Base-by-base conservation (phyloP, 306 rosid species). In the Citrullus amarus region DNA sequence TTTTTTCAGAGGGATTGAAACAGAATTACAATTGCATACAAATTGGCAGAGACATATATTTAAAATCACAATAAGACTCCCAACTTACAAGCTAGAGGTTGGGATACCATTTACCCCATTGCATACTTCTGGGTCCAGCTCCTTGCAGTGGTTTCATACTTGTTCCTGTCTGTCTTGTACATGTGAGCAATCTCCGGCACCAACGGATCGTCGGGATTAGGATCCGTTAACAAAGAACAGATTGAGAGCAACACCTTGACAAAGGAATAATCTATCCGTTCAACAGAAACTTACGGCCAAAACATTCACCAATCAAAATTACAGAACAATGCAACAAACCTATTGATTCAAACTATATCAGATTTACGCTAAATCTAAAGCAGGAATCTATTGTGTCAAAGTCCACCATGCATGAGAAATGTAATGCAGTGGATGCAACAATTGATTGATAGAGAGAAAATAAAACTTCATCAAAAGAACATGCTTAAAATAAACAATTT, bases 61-160 rank as follows among this genome's bases (percentile, higher is more conserved):
- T 48, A 22, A 46, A 71, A 71, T 71, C 41, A 71, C 56, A 46
- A 14, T 46, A 48, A 13, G 56, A 48, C 59, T 71, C 76, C 20
- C 76, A 71, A 71, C 41, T 71, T 71, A 71, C 76, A 71, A 71
- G 76, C 20, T 46, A 71, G n/a, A 22, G 38, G 28, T 61, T 61
- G n/a, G 43, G 17, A 77, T 25, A 57, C 53, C 17, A 15, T 57
- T 82, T 78, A 89, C 67, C 93, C 93, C 93, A 87, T 89, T 80
- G 93, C 93, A 79, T 87, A 86, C 81, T 89, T 89, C 86, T 89
- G 93, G 84, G 93, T 87, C 93, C 93, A 89, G 89, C 91, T 87
- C 83, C 93, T 84, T 22, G 91, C 93, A 53, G 89, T 87, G 51
- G 93, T 81, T 83, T 89, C 93, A 75, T 89, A 89, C 83, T 89